Evolutionary conservation across 1,139 yeast species (phyloP), one percentile per base, ranked within the genome.

Genomic region (Scheffersomyces lignicola): DNA sequence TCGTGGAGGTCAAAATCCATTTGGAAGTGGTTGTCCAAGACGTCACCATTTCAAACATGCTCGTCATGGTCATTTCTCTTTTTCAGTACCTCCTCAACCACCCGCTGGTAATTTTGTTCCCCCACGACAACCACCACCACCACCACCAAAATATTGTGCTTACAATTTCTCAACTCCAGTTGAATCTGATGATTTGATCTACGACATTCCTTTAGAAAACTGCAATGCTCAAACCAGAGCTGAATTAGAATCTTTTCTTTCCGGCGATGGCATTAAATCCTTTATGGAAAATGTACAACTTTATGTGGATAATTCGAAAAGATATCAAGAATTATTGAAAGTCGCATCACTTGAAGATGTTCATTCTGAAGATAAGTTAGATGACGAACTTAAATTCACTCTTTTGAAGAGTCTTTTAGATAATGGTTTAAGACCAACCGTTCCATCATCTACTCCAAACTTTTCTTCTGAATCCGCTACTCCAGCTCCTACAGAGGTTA

Each of bases 141-240:
- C 18, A 15, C 18, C 20, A 16, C 20, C 12, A 7, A 16, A n/a
- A 9, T 16, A 9, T 28, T n/a, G n/a, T n/a, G n/a, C n/a, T 24
- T 17, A 12, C 9, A 26, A 15, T 21, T 32, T 22, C 25, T 24
- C 15, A 23, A 10, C 13, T 20, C 24, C 12, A 24, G 20, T 15
- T 11, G 18, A 11, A 6, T 9, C 37, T 4, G 27, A 39, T 14
- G 59, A 52, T 22, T 40, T 47, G 2, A 41, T 51, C 20, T 53
- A 53, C 39, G 67, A 63, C 41, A 53, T 63, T 32, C 62, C 66
- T 26, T 42, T 62, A 29, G 46, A 52, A 23, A 36, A 53, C 21
- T 56, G 60, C 26, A 45, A 54, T 9, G 29, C 33, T n/a, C 50
- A 46, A 11, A 49, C 52, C 24, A 48, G 47, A 22, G 36, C 35